These are phyloP conservation scores for Paecilomyces variotii DNA, from an alignment of 2,329 filamentous ascomycete genomes.

Conservation along the genomic window DNA sequence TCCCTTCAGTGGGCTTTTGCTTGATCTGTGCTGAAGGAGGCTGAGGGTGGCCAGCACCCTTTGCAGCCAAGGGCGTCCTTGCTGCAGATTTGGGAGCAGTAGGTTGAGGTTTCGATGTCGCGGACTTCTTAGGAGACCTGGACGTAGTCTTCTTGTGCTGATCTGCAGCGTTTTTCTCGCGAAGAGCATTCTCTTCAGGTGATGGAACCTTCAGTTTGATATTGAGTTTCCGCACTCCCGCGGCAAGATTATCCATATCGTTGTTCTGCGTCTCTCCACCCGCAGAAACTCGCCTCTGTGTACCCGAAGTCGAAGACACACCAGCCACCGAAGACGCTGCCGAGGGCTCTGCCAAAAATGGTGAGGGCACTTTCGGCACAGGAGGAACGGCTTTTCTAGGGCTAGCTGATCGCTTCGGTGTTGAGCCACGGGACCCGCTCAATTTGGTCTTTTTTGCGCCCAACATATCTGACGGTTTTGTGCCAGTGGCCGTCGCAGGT, in stretches of 20 bases:
- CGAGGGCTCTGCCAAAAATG: constrained; percentile 19
- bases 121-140: constrained; percentile 24
- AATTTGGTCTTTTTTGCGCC: constrained; percentile 55
- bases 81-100: constrained; percentile 6
- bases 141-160: constrained; percentile 31
- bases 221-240: constrained; percentile 45
- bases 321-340: constrained; percentile 10
- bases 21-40: neutral
- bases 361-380: constrained; percentile 34
- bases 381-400: constrained; percentile 31
- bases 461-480: constrained; percentile 29
- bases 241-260: constrained; percentile 44
- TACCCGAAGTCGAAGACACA: neutral
- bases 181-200: constrained; percentile 48
- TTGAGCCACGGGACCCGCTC: constrained; percentile 37
- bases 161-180: constrained; percentile 39
- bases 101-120: constrained; percentile 14
- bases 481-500: constrained; percentile 11
- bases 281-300: constrained; percentile 4
- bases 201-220: constrained; percentile 53
- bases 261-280: constrained; percentile 17
- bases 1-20: neutral
- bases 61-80: constrained; percentile 6
- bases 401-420: constrained; percentile 26
- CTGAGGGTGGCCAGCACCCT: constrained; percentile 1